phyloP scores from a whole-genome alignment of 345 rosid species.

The Murraya paniculata region DNA sequence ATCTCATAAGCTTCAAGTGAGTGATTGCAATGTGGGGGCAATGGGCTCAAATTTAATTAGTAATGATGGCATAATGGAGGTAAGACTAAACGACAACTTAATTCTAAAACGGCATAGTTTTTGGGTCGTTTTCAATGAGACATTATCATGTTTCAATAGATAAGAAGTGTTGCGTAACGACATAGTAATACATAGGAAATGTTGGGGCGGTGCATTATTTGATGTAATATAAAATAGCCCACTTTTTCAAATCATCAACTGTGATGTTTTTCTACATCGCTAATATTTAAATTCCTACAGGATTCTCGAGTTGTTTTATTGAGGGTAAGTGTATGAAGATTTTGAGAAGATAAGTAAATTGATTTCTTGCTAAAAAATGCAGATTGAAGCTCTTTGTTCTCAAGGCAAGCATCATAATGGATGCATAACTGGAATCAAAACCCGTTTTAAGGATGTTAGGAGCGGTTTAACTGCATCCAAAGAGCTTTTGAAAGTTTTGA shows the following conservation, averaged over 20 bases:
- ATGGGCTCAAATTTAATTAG: slow-evolving; percentile 27
- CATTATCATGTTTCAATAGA: not conserved
- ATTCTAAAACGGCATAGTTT: not conserved
- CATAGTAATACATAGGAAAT: not conserved
- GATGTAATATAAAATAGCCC: not conserved
- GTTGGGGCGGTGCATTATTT: slow-evolving; percentile 1
- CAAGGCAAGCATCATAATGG: slow-evolving; percentile 32
- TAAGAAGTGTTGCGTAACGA: not conserved
- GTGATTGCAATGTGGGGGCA: slow-evolving; percentile 34
- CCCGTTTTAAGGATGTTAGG: slow-evolving; percentile 56
- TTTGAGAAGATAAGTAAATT: not conserved
- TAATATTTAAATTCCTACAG: not conserved
- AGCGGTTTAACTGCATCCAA: slow-evolving; percentile 65
- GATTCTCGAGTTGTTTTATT: not conserved
- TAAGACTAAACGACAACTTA: slow-evolving; percentile 12
- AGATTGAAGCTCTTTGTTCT: slow-evolving; percentile 48
- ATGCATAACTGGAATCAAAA: slow-evolving; percentile 24
- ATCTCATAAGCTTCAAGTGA: slow-evolving; percentile 34
- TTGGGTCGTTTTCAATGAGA: slow-evolving; percentile 13
- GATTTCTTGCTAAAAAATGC: slow-evolving; percentile 23
- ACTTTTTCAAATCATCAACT: not conserved
- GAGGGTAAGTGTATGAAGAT: not conserved
- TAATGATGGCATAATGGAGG: slow-evolving; percentile 48
- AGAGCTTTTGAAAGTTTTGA: slow-evolving; percentile 74
- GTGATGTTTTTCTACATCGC: not conserved